phyloP scores from a whole-genome alignment of 306 rosid genomes.

The Clitoria ternatea region DNA sequence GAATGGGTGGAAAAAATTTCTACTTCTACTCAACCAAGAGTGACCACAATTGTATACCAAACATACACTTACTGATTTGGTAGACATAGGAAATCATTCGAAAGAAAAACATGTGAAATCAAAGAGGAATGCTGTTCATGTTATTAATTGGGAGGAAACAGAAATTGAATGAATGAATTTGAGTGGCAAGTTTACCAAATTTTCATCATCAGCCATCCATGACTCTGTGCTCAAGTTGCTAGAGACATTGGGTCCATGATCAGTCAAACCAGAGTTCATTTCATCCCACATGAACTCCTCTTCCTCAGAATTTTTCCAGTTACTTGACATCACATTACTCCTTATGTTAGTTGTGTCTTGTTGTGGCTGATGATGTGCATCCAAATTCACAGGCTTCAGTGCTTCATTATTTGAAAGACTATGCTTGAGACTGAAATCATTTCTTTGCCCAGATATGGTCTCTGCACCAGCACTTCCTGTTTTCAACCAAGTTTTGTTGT shows the following conservation, averaged over 20 bases:
- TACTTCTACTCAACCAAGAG: too few relatives aligned
- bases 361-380: constrained; percentile 42
- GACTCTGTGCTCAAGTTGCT: constrained; percentile 44
- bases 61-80: neutral
- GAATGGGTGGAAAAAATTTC: too few relatives aligned
- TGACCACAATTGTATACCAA: too few relatives aligned
- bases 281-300: constrained; percentile 93
- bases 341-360: constrained; percentile 39
- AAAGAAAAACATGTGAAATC: neutral
- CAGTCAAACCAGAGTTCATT: constrained; percentile 57
- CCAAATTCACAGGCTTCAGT: constrained; percentile 50
- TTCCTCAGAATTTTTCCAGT: constrained; percentile 98
- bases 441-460: constrained; percentile 56
- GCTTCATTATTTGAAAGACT: constrained; percentile 49
- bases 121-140: neutral
- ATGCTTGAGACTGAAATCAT: constrained; percentile 60
- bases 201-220: constrained; percentile 70
- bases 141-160: neutral
- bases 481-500: constrained; percentile 55
- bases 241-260: constrained; percentile 44
- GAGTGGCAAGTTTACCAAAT: constrained; percentile 59
- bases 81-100: neutral
- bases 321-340: constrained; percentile 49
- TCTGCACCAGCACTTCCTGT: constrained; percentile 49
- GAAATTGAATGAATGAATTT: constrained; percentile 13